Percentiles rank a stretch among this genome's conserved stretches.
Evolutionary conservation across 495 filamentous ascomycete species (phyloP).

Genomic region (Trichoderma orchidacearum): DNA sequence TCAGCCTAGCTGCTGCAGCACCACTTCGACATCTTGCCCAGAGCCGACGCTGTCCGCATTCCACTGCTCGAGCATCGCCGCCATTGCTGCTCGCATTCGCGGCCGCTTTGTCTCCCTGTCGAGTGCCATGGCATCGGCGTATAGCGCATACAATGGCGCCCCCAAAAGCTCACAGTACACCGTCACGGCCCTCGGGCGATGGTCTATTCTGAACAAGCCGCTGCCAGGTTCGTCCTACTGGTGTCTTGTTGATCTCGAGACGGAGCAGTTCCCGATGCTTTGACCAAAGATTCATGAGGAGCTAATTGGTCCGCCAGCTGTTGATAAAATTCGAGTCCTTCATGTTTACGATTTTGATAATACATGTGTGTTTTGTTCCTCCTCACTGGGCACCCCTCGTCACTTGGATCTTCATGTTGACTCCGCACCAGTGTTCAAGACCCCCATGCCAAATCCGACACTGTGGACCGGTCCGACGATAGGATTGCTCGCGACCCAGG

Average conservation of each 20-base stretch:
- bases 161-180: constrained; percentile 28
- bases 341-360: constrained; percentile 99
- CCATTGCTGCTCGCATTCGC: neutral
- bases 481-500: constrained; percentile 57
- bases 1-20: neutral
- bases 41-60: neutral
- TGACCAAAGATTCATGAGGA: neutral
- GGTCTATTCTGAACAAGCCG: constrained; percentile 62
- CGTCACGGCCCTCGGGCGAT: constrained; percentile 60
- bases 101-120: neutral
- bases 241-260: neutral
- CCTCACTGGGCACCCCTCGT: neutral
- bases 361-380: constrained; percentile 48
- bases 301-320: constrained; percentile 24
- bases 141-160: constrained; percentile 1
- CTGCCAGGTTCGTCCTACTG: constrained; percentile 38
- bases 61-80: neutral
- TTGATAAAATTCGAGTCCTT: constrained; percentile 58
- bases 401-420: neutral
- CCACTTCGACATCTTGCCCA: neutral
- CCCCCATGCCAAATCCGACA: constrained; percentile 76
- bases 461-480: constrained; percentile 72
- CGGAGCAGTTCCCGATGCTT: constrained; percentile 4
- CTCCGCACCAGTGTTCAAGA: constrained; percentile 59
- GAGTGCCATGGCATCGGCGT: constrained; percentile 3